phyloP scores from a whole-genome alignment of 176 grass and related monocot genomes.

The Miscanthus lutarioriparius region DNA sequence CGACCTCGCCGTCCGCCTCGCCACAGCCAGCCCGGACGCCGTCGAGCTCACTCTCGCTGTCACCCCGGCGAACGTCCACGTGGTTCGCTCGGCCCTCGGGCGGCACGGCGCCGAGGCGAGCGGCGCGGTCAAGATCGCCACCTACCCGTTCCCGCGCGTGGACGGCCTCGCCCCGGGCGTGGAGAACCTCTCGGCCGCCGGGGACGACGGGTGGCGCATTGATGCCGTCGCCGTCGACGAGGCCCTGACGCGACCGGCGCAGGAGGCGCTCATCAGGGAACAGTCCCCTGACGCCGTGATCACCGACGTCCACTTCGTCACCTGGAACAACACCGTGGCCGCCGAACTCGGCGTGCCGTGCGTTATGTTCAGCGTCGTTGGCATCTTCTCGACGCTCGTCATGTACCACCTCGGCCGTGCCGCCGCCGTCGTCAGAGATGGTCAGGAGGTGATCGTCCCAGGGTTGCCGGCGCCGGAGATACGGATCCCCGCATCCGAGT shows the following conservation, averaged over 20 bases:
- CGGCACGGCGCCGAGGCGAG: not conserved
- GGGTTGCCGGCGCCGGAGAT: conserved; percentile 14
- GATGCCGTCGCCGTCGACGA: not conserved
- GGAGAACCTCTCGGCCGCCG: not conserved
- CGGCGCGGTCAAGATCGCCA: not conserved
- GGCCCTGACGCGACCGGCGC: not conserved
- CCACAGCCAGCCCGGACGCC: not conserved
- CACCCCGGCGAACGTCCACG: conserved; percentile 29
- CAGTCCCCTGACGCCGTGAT: conserved; percentile 30
- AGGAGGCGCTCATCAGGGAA: conserved; percentile 25
- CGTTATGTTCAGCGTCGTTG: not conserved
- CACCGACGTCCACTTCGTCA: conserved; percentile 31
- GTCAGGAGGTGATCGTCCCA: not conserved
- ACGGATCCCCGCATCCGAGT: conserved; percentile 14
- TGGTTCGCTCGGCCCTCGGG: not conserved
- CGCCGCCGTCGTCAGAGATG: not conserved
- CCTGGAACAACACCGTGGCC: conserved; percentile 11
- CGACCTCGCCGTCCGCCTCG: conserved; percentile 31
- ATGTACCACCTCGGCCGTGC: not conserved
- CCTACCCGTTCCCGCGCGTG: conserved; percentile 5
- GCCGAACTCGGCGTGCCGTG: conserved; percentile 21
- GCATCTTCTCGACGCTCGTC: conserved; percentile 22
- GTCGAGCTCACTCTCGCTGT: conserved; percentile 26
- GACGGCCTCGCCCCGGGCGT: conserved; percentile 5
- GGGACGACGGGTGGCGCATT: not conserved